Evolutionary conservation across 1,284 basidiomycete species (phyloP).

Genomic region (Crucibulum parvulum): DNA sequence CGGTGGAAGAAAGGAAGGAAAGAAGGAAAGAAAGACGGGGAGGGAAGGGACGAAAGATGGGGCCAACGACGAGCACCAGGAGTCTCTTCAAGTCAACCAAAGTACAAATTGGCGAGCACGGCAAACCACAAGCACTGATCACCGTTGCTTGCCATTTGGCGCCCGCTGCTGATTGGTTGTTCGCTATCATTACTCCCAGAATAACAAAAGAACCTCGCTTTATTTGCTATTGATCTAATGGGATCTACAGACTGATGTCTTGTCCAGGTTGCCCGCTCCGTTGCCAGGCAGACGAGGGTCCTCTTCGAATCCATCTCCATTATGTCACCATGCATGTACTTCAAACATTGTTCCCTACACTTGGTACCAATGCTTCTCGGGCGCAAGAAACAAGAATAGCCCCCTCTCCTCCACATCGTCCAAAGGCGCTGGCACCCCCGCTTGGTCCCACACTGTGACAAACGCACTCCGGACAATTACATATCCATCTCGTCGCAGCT

Average conservation of each 20-base stretch:
- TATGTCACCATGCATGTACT: not conserved
- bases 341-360: constrained; percentile 21
- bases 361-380: constrained; percentile 63
- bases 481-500: constrained; percentile 58
- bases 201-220: too few species aligned
- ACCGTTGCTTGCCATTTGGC: too few species aligned
- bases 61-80: too few species aligned
- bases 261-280: too few species aligned
- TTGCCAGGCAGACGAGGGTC: constrained; percentile 13
- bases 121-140: too few species aligned
- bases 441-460: constrained; percentile 19
- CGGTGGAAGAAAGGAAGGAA: constrained; percentile 35
- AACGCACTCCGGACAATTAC: constrained; percentile 42
- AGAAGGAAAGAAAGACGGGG: constrained; percentile 14
- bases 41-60: too few species aligned
- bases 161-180: too few species aligned
- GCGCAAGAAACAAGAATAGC: constrained; percentile 47
- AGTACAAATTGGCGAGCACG: too few species aligned
- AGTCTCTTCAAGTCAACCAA: too few species aligned
- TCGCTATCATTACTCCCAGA: too few species aligned
- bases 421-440: constrained; percentile 36
- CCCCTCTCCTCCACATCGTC: constrained; percentile 58
- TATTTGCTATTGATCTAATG: too few species aligned
- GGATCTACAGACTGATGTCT: too few species aligned
- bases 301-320: constrained; percentile 1